These are phyloP conservation scores for Balakata baccata DNA, from an alignment of 345 rosid genomes.

Conservation along the genomic window DNA sequence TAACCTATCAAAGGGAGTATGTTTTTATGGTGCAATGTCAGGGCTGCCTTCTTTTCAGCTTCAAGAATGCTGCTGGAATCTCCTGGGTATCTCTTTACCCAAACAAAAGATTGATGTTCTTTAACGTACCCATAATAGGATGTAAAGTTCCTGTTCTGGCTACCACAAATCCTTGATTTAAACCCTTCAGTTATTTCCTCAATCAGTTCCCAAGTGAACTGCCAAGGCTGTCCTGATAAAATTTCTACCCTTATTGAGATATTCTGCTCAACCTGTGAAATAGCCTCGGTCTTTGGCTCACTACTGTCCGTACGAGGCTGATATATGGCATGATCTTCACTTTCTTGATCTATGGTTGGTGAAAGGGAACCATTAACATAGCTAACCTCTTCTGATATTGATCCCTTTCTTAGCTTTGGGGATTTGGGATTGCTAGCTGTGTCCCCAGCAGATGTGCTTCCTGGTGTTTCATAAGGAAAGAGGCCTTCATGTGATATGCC, in stretches of 20 bases:
- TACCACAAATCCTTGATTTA: constrained; percentile 9
- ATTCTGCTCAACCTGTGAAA: background rate
- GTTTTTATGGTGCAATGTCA: constrained; percentile 30
- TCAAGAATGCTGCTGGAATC: constrained; percentile 20
- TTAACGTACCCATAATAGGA: constrained; percentile 22
- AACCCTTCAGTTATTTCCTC: constrained; percentile 28
- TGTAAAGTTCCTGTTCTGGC: constrained; percentile 12
- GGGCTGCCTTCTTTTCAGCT: constrained; percentile 38
- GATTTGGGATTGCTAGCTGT: constrained; percentile 21
- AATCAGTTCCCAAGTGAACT: constrained; percentile 36
- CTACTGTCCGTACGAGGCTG: background rate
- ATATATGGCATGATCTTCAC: background rate
- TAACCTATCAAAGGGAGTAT: constrained; percentile 26
- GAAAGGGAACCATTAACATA: background rate
- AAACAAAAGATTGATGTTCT: constrained; percentile 12
- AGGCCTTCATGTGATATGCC: background rate
- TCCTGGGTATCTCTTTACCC: constrained; percentile 23
- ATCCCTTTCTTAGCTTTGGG: constrained; percentile 21
- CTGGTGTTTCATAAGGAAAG: constrained; percentile 6
- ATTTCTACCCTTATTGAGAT: background rate
- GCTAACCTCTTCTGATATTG: constrained; percentile 2
- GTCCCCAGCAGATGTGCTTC: constrained; percentile 14
- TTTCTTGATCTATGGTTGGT: background rate
- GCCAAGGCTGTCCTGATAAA: constrained; percentile 20
- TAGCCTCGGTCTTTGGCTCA: background rate